Conservation (phyloP, 176 grass and related monocot genomes). For the Zoysia pacifica region DNA sequence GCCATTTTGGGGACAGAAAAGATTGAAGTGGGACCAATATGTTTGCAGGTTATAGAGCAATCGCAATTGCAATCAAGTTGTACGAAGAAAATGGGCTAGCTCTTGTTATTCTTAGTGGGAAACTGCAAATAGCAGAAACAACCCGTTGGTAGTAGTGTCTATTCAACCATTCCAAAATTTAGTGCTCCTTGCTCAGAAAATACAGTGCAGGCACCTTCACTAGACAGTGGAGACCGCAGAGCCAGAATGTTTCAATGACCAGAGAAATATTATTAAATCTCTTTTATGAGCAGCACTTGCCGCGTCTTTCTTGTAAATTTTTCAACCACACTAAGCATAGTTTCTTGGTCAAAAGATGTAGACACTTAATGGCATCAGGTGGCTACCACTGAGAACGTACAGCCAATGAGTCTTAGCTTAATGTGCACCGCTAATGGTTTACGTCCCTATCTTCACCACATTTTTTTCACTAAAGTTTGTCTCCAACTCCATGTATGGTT, state of each 20-base stretch:
- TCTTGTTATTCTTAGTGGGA: constrained; percentile 45
- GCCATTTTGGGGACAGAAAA: constrained; percentile 65
- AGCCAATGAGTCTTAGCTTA: constrained; percentile 33
- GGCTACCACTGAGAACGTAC: not conserved
- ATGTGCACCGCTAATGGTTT: constrained; percentile 9
- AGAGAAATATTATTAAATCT: constrained; percentile 36
- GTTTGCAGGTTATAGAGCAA: constrained; percentile 46
- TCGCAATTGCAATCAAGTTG: constrained; percentile 25
- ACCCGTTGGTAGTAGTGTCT: constrained; percentile 21
- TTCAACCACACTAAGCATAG: constrained; percentile 45
- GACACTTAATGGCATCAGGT: constrained; percentile 44
- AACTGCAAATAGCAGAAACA: constrained; percentile 34
- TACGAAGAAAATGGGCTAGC: constrained; percentile 19
- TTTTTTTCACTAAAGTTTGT: constrained; percentile 29
- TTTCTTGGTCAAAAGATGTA: constrained; percentile 45
- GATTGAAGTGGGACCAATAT: constrained; percentile 53
- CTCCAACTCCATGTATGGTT: constrained; percentile 16
- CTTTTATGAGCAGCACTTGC: constrained; percentile 48
- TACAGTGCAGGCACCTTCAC: constrained; percentile 44
- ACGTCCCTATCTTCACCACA: not conserved
- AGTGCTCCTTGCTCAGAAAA: constrained; percentile 40
- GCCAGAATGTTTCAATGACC: constrained; percentile 29
- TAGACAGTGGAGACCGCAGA: constrained; percentile 20
- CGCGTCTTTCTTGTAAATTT: constrained; percentile 35
- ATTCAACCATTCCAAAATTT: constrained; percentile 37